Conservation (phyloP, 495 filamentous ascomycete species). For the Poronia punctata region DNA sequence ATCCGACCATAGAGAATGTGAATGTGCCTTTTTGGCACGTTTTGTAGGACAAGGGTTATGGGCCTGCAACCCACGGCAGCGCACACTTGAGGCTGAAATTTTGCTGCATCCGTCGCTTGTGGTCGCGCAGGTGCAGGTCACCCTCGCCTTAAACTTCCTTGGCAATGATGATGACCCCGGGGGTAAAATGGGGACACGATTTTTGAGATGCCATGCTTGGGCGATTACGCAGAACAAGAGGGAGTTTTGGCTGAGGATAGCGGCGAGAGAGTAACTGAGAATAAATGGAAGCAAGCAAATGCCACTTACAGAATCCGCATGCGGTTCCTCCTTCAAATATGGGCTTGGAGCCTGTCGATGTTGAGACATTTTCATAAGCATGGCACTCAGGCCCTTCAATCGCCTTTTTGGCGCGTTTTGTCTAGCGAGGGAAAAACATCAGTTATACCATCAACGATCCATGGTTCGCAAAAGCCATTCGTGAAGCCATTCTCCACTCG, state of each 20-base stretch:
- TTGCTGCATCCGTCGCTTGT: constrained; percentile 4
- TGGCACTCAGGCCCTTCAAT: constrained; percentile 11
- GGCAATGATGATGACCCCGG: too few relatives aligned
- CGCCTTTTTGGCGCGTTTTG: constrained; percentile 11
- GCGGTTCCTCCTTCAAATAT: constrained; percentile 24
- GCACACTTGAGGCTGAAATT: constrained; percentile 12
- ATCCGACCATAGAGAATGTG: constrained; percentile 11
- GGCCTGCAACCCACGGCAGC: constrained; percentile 13
- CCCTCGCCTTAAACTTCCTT: constrained; percentile 18
- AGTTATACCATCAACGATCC: constrained; percentile 11
- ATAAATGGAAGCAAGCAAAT: constrained; percentile 3
- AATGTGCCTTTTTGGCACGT: constrained; percentile 12
- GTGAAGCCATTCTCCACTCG: constrained; percentile 10
- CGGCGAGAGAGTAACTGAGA: too few relatives aligned
- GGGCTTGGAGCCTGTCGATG: constrained; percentile 24
- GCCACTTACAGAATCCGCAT: constrained; percentile 20
- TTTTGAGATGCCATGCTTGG: too few relatives aligned
- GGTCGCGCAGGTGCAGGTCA: constrained; percentile 6
- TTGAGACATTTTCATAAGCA: constrained; percentile 28
- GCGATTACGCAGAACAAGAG: too few relatives aligned
- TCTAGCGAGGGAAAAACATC: constrained; percentile 14
- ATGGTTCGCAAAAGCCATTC: too few relatives aligned
- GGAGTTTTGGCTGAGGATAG: too few relatives aligned
- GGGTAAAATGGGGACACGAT: too few relatives aligned
- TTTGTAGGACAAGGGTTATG: constrained; percentile 3